Base-by-base conservation (phyloP, 192 early-diverging fungal species). In the Coemansia sp. region DNA sequence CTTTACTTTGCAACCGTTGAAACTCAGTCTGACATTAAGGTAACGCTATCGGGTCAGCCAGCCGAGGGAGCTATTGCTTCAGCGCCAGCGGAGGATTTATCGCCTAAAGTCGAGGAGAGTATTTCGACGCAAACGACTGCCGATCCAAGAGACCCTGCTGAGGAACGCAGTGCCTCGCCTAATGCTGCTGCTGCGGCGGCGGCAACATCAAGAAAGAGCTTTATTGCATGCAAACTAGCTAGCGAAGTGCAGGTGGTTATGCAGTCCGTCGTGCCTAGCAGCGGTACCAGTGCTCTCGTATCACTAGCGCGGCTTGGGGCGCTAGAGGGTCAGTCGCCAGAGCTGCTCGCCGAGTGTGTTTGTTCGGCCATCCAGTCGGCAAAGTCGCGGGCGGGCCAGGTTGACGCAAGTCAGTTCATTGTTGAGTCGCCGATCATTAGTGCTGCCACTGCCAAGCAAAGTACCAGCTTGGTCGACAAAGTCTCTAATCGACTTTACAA, bases 381-480 rank as follows among this genome's bases (percentile, higher is more conserved):
- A 6, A 72, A 69, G 60, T 37, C 64, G 15, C 38, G 53, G 11
- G 46, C 50, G 4, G 65, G 65, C 11, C 19, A 25, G 6, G 45
- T 69, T 10, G 67, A 63, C 15, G 53, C 59, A 21, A 76, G 70
- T 36, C 61, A 57, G 21, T 82, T 82, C 66, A 64, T 77, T 11
- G 57, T 73, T 27, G 75, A 82, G 7, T 62, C 75, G 14, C 75
- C 80, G 15, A 82, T 82, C 21, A 74, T 82, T 50, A 77, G 80
- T 37, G 75, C 58, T 11, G 68, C 69, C 1, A 42, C 70, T 9
- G 80, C 80, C 27, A 77, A 68, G 66, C 72, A 76, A 31, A 61
- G 58, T 27, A 39, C 64, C 23, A 74, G 65, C 21, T 19, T 82
- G 1, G 57, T 77, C 2, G 75, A 75, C 51, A 82, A 77, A 55